Conservation (phyloP, 495 filamentous ascomycete genomes). For the Astrothelium macrocarpum region DNA sequence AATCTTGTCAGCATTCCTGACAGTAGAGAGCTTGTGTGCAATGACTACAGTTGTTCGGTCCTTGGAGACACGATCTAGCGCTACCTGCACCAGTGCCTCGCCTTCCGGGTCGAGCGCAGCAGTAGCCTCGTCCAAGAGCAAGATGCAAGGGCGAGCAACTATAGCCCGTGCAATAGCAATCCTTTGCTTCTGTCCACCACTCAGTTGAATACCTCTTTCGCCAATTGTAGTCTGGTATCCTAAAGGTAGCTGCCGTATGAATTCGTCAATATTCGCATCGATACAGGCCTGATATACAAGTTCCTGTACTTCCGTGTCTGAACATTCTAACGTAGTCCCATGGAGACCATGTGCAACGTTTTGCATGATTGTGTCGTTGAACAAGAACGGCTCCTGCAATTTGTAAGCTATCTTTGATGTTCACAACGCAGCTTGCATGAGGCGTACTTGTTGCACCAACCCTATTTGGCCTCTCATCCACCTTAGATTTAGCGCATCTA, state of each 20-base stretch:
- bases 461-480: slow-evolving; percentile 2
- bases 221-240: slow-evolving; percentile 21
- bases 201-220: slow-evolving; percentile 4
- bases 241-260: slow-evolving; percentile 30
- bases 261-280: slow-evolving; percentile 30
- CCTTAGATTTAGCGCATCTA: background rate
- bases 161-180: slow-evolving; percentile 15
- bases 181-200: slow-evolving; percentile 15
- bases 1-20: slow-evolving; percentile 25
- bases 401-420: too few species aligned
- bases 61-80: slow-evolving; percentile 10
- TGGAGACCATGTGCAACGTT: slow-evolving; percentile 13
- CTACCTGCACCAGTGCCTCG: slow-evolving; percentile 13
- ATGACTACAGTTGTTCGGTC: slow-evolving; percentile 13
- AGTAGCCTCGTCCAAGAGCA: slow-evolving; percentile 17
- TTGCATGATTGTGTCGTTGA: slow-evolving; percentile 9
- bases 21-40: slow-evolving; percentile 14
- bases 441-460: too few species aligned
- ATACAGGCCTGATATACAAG: slow-evolving; percentile 23
- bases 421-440: too few species aligned
- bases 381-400: slow-evolving; percentile 15
- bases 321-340: too few species aligned
- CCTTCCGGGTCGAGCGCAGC: slow-evolving; percentile 11
- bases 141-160: slow-evolving; percentile 9
- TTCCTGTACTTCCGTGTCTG: too few species aligned